Percentiles rank a stretch among this genome's conserved stretches.
Evolutionary conservation across 2,329 filamentous ascomycete species (phyloP).

Genomic region (Cercospora zeina): DNA sequence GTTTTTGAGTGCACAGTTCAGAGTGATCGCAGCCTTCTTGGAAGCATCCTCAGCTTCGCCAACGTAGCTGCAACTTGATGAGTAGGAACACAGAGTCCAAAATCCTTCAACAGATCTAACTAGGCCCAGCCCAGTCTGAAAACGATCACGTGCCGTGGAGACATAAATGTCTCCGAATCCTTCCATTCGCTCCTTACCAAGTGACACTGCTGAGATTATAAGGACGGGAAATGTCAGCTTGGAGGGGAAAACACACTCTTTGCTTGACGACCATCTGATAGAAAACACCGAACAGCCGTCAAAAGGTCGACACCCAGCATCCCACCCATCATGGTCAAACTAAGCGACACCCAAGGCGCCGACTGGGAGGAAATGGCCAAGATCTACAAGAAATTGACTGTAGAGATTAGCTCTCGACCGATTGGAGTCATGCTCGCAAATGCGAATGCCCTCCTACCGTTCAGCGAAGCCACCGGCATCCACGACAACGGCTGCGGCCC

Average conservation of each 20-base stretch:
- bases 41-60: not conserved
- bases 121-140: no score
- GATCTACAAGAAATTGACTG: slow-evolving; percentile 30
- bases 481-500: slow-evolving; percentile 41
- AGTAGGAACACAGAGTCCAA: not conserved
- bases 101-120: not conserved
- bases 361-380: slow-evolving; percentile 32
- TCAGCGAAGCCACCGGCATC: slow-evolving; percentile 35
- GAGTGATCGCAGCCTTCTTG: not conserved
- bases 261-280: not conserved
- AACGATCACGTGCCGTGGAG: not conserved
- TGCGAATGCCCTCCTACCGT: slow-evolving; percentile 32
- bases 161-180: slow-evolving; percentile 5
- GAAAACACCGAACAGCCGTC: not conserved
- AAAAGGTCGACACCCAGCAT: not conserved
- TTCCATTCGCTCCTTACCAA: not conserved
- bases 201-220: not conserved
- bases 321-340: not conserved
- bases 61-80: not conserved
- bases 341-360: slow-evolving; percentile 25
- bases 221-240: not conserved
- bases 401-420: slow-evolving; percentile 23
- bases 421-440: slow-evolving; percentile 33
- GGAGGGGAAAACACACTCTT: not conserved
- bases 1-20: not conserved